phyloP scores from a whole-genome alignment of 2,329 filamentous ascomycete species.

The Neopestalotiopsis sp. region DNA sequence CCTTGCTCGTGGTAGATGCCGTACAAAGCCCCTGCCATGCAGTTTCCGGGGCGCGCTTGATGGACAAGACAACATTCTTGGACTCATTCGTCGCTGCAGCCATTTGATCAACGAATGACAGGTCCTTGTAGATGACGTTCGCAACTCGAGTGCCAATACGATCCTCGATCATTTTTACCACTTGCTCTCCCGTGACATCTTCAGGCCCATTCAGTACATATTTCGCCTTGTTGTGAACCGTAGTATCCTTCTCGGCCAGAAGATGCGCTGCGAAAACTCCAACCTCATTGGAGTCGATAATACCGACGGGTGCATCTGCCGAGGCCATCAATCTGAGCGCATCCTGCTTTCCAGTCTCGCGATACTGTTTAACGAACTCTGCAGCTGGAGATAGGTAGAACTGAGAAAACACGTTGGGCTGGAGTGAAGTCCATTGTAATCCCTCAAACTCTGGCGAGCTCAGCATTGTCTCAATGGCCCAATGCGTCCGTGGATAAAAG shows the following conservation, averaged over 20 bases:
- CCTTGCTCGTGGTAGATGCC: no score
- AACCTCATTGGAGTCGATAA: neutral
- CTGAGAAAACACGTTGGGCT: constrained; percentile 35
- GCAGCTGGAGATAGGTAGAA: neutral
- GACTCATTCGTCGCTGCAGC: no score
- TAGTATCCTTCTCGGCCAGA: neutral
- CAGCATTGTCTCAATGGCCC: constrained; percentile 46
- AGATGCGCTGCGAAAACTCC: neutral
- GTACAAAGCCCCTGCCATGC: no score
- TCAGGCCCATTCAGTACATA: neutral
- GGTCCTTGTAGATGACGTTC: no score
- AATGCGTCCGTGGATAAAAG: constrained; percentile 44
- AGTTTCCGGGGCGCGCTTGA: no score
- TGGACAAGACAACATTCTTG: no score
- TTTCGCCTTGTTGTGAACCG: neutral
- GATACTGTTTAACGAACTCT: neutral
- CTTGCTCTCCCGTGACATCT: neutral
- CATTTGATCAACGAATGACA: no score
- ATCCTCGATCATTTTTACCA: neutral
- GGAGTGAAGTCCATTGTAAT: constrained; percentile 45
- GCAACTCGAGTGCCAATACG: neutral
- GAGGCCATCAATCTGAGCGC: neutral
- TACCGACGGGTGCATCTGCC: neutral
- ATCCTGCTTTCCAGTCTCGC: neutral
- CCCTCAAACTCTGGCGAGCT: constrained; percentile 38